phyloP scores from a whole-genome alignment of 352 stramenopile species.

The Globisporangium perplexum region DNA sequence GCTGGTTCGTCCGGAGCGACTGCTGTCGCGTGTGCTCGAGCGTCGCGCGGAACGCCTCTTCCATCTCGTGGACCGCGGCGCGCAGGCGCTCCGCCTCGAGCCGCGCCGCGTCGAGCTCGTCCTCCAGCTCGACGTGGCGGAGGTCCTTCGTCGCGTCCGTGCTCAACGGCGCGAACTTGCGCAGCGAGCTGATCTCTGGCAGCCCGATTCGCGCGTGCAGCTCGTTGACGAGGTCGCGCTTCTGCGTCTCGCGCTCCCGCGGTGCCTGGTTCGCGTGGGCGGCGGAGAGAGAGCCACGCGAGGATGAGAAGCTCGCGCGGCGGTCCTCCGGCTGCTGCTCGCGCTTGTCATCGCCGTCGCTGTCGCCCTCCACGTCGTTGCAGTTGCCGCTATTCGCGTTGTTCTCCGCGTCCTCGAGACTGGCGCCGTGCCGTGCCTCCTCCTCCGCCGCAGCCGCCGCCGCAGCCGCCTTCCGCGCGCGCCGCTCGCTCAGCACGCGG shows the following conservation, averaged over 20 bases:
- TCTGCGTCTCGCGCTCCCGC: slow-evolving; percentile 39
- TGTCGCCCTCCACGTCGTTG: no score
- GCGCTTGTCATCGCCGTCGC: slow-evolving; percentile 4
- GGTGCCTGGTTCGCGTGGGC: slow-evolving; percentile 8
- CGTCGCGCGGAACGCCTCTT: slow-evolving; percentile 37
- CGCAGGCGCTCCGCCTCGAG: slow-evolving; percentile 58
- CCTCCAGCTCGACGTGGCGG: slow-evolving; percentile 41
- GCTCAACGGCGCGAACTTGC: slow-evolving; percentile 62
- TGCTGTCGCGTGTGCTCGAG: slow-evolving; percentile 42
- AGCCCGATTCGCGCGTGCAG: slow-evolving; percentile 63
- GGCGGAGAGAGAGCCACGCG: background rate
- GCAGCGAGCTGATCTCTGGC: slow-evolving; percentile 59
- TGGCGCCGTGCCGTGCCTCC: slow-evolving; percentile 14
- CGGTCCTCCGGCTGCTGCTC: background rate
- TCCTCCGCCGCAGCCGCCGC: no score
- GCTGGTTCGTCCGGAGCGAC: slow-evolving; percentile 53
- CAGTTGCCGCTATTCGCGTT: no score
- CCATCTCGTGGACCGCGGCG: slow-evolving; percentile 53
- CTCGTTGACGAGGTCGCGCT: slow-evolving; percentile 74
- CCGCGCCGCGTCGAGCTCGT: slow-evolving; percentile 46
- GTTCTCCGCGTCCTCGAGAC: slow-evolving; percentile 5
- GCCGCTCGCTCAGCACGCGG: slow-evolving; percentile 36
- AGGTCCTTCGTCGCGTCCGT: slow-evolving; percentile 35
- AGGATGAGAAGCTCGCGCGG: background rate
- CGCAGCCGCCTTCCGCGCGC: slow-evolving; percentile 46